These are phyloP conservation scores for Lumnitzera littorea DNA, from an alignment of 345 rosid genomes.

Conservation along the genomic window DNA sequence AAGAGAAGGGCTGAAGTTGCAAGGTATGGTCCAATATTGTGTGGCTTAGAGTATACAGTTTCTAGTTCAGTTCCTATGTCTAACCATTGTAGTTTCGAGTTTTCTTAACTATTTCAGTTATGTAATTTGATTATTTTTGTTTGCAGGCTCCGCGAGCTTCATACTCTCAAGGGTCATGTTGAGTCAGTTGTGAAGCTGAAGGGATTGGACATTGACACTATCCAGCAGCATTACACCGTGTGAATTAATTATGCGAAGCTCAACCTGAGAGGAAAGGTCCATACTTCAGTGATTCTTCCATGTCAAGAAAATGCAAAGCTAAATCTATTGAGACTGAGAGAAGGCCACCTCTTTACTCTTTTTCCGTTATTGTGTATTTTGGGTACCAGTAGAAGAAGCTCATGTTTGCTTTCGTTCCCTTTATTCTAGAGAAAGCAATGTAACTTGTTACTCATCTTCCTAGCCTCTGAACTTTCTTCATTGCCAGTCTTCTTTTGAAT, in stretches of 20 bases:
- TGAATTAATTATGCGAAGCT: slow-evolving; percentile 11
- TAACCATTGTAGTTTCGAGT: no score
- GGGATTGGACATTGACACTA: slow-evolving; percentile 73
- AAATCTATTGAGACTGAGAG: not conserved
- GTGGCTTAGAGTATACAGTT: no score
- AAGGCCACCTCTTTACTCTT: slow-evolving; percentile 6
- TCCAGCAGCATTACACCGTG: slow-evolving; percentile 77
- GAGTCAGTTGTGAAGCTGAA: slow-evolving; percentile 87
- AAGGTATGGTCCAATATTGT: slow-evolving; percentile 30
- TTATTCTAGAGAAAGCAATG: slow-evolving; percentile 10
- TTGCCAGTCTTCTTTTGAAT: no score
- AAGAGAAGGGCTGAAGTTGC: slow-evolving; percentile 85
- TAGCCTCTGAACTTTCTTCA: not conserved
- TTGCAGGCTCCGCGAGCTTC: slow-evolving; percentile 72
- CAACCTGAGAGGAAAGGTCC: not conserved
- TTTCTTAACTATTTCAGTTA: no score
- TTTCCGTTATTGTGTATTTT: slow-evolving; percentile 10
- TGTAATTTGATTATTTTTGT: not conserved
- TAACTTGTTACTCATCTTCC: slow-evolving; percentile 6
- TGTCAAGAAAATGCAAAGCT: no score
- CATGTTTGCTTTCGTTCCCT: slow-evolving; percentile 13
- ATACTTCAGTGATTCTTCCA: slow-evolving; percentile 4
- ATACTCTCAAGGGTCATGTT: slow-evolving; percentile 79
- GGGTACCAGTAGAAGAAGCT: slow-evolving; percentile 7
- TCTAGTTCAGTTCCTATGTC: not conserved